Conservation (phyloP, 225 moss, liverwort and hornwort genomes). For the Physcomitrellopsis africana region DNA sequence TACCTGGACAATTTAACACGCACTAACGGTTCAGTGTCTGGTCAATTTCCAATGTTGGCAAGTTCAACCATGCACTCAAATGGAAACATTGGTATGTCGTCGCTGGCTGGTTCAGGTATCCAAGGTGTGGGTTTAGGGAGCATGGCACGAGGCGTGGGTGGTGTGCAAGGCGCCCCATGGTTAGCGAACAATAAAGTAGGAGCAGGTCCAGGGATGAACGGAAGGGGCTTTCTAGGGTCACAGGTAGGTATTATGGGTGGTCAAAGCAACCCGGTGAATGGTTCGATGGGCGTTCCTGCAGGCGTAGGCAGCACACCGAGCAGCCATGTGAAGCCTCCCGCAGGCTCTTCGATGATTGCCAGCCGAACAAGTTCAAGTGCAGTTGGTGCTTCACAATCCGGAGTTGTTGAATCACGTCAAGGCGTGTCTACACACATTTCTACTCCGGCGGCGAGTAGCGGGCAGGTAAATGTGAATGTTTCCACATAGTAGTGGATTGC, state of each 20-base stretch:
- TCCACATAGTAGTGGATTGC: neutral
- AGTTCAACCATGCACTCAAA: conserved; percentile 33
- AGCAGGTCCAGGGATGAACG: conserved; percentile 27
- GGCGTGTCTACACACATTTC: conserved; percentile 21
- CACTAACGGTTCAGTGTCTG: conserved; percentile 33
- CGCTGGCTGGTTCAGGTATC: conserved; percentile 14
- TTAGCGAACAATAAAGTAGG: conserved; percentile 18
- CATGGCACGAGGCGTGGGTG: conserved; percentile 25
- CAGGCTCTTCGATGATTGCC: neutral
- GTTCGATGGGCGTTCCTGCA: neutral
- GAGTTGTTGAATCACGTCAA: conserved; percentile 4
- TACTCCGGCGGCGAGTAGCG: conserved; percentile 15
- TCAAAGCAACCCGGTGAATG: conserved; percentile 25
- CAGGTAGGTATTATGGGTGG: conserved; percentile 18
- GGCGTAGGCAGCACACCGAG: conserved; percentile 14
- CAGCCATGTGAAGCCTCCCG: conserved; percentile 33
- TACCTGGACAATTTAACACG: conserved; percentile 40
- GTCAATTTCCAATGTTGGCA: conserved; percentile 29
- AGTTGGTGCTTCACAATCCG: conserved; percentile 17
- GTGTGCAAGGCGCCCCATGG: conserved; percentile 34
- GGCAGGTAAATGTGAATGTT: conserved; percentile 29
- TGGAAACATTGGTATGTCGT: conserved; percentile 27
- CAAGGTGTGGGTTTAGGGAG: conserved; percentile 29
- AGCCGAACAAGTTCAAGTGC: conserved; percentile 27
- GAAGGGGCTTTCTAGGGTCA: conserved; percentile 24